phyloP scores from a whole-genome alignment of 2,329 filamentous ascomycete species.

The Fusarium torreyae region DNA sequence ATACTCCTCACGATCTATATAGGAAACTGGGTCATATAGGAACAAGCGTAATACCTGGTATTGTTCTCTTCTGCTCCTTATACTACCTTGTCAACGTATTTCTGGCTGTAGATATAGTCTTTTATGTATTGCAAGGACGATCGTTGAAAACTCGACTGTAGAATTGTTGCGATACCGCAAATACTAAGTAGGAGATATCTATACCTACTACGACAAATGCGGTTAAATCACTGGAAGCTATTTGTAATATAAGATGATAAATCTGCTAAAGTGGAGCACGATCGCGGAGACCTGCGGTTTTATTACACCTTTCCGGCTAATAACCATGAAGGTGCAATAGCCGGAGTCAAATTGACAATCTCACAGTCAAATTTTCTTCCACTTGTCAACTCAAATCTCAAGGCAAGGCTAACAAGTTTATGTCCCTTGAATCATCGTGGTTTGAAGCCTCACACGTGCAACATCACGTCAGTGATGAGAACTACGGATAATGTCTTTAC shows the following conservation, averaged over 20 bases:
- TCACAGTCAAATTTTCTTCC: background rate
- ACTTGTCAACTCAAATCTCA: background rate
- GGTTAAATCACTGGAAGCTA: background rate
- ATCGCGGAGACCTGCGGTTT: conserved; percentile 10
- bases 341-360: conserved; percentile 9
- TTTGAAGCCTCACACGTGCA: no score
- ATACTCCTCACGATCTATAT: no score
- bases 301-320: conserved; percentile 6
- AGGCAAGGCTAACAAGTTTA: accelerated
- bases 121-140: no score
- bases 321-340: conserved; percentile 14
- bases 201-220: background rate
- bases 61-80: no score
- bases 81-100: no score
- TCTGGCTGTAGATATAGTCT: background rate
- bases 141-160: no score
- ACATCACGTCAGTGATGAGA: background rate
- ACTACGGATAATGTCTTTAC: background rate
- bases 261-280: conserved; percentile 10
- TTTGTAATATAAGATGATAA: conserved; percentile 11
- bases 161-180: no score
- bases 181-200: no score
- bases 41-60: no score
- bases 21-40: no score
- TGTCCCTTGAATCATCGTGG: accelerated